Conservation (phyloP, 805 yeast genomes). For the Sugiyamaella smithiae region DNA sequence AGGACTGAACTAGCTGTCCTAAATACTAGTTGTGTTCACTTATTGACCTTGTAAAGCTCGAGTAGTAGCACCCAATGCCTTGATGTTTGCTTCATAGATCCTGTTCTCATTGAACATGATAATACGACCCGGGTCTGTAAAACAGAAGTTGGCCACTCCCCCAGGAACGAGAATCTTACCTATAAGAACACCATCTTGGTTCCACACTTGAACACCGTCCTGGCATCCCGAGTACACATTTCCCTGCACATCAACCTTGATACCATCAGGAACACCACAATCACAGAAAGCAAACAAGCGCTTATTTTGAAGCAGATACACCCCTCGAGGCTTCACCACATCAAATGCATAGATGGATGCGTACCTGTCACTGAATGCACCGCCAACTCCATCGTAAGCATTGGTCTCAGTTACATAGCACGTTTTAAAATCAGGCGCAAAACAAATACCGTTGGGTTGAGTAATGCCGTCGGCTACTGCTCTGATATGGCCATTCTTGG, state of each 20-base stretch:
- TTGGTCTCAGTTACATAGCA: conserved; percentile 50
- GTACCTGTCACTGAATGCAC: conserved; percentile 12
- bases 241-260: conserved; percentile 28
- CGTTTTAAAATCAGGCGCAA: conserved; percentile 42
- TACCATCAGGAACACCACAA: conserved; percentile 32
- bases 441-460: conserved; percentile 75
- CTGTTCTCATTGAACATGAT: conserved; percentile 27
- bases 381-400: conserved; percentile 21
- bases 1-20: too few species aligned
- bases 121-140: conserved; percentile 27
- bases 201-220: conserved; percentile 33
- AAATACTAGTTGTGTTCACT: too few species aligned
- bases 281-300: conserved; percentile 31
- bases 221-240: conserved; percentile 31
- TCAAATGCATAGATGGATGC: conserved; percentile 31
- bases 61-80: conserved; percentile 13
- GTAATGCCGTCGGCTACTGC: conserved; percentile 42
- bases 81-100: conserved; percentile 32
- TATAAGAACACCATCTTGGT: conserved; percentile 25
- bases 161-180: conserved; percentile 29
- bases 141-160: conserved; percentile 31
- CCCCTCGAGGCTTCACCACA: conserved; percentile 18
- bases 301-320: conserved; percentile 23
- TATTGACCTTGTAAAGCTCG: too few species aligned
- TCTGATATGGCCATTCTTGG: conserved; percentile 30